Percentiles rank a stretch among this genome's conserved stretches.
phyloP scores from a whole-genome alignment of 306 rosid species.

The Prunus mongolica region DNA sequence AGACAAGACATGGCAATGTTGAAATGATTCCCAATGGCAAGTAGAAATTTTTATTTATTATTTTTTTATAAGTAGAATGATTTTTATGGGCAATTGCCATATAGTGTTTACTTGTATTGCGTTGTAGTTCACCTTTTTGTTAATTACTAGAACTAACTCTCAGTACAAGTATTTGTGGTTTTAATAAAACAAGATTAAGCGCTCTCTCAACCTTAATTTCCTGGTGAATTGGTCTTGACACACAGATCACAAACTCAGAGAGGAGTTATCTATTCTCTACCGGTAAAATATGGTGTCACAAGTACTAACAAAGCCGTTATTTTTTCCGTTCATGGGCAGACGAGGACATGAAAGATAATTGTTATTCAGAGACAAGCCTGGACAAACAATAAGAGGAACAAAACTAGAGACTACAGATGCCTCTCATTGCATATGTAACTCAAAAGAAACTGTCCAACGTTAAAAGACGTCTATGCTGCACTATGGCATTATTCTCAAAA shows the following conservation, averaged over 20 bases:
- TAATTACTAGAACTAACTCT: no score
- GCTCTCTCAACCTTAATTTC: background rate
- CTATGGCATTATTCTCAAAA: background rate
- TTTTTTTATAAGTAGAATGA: background rate
- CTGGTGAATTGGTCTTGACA: background rate
- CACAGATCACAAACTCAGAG: background rate
- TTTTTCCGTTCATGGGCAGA: background rate
- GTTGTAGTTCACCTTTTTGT: background rate
- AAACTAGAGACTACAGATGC: background rate
- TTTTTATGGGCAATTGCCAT: background rate
- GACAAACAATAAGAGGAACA: background rate
- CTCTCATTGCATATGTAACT: background rate
- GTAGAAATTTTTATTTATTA: background rate
- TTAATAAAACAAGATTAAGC: background rate
- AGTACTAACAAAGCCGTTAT: no score
- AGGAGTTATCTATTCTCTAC: background rate
- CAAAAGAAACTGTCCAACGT: background rate
- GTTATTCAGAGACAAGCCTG: background rate
- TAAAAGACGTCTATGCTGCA: background rate
- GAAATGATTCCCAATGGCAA: background rate
- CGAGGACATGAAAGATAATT: background rate
- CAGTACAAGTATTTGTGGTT: no score
- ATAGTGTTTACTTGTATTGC: background rate
- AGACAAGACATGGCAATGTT: no score
- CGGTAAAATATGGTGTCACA: no score